These are phyloP conservation scores for Incumbomyces lentus DNA, from an alignment of 2,329 filamentous ascomycete genomes.

Conservation along the genomic window DNA sequence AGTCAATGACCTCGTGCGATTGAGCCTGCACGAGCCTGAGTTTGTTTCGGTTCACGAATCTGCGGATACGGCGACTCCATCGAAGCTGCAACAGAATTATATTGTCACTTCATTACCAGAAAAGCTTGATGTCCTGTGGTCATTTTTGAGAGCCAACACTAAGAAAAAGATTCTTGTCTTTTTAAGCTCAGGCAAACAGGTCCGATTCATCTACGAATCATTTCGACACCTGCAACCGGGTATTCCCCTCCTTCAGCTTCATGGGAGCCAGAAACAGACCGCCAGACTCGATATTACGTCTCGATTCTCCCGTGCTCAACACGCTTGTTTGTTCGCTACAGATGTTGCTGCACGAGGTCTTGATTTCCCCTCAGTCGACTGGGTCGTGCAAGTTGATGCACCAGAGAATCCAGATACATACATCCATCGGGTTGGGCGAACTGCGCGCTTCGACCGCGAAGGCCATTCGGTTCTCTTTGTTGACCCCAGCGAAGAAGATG, in stretches of 20 bases:
- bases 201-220: constrained; percentile 88
- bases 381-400: constrained; percentile 97
- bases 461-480: constrained; percentile 85
- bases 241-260: constrained; percentile 82
- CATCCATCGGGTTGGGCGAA: constrained; percentile 89
- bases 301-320: constrained; percentile 68
- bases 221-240: constrained; percentile 90
- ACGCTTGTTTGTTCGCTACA: constrained; percentile 85
- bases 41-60: constrained; percentile 90
- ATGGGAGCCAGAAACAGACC: constrained; percentile 86
- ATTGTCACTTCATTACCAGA: constrained; percentile 73
- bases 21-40: constrained; percentile 82
- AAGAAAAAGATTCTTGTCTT: constrained; percentile 96
- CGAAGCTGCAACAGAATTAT: constrained; percentile 81
- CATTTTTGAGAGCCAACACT: constrained; percentile 81
- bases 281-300: constrained; percentile 79
- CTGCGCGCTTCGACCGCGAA: constrained; percentile 81
- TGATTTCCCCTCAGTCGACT: constrained; percentile 93
- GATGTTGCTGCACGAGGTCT: constrained; percentile 90
- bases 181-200: constrained; percentile 88
- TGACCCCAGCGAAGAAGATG: constrained; percentile 81
- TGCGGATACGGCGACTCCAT: constrained; percentile 68
- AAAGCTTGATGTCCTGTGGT: constrained; percentile 85
- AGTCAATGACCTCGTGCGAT: constrained; percentile 78
- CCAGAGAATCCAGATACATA: constrained; percentile 96